Base-by-base conservation (phyloP, 2,329 filamentous ascomycete species). In the Monosporascus sp. region DNA sequence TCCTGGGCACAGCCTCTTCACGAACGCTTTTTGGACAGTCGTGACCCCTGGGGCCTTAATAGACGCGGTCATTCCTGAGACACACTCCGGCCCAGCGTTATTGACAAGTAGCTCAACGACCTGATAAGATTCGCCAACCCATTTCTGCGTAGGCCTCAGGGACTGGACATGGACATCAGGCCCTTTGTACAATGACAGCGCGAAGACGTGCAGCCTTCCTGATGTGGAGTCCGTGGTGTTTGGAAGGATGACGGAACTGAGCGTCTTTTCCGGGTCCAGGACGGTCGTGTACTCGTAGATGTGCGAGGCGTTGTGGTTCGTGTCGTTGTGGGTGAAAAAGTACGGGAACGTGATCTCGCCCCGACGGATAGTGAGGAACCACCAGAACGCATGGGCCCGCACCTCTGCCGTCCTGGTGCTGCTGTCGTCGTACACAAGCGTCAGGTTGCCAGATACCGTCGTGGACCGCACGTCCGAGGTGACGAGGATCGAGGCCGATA, bases 341-440 rank as follows among this genome's bases (percentile, higher is more conserved):
- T 62, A 67, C 0, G 75, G 74, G 50, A 72, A 72, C 24, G 76
- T 67, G 51, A 79, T 67, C 51, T 77, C 73, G 45, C 77, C 77
- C 15, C 70, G 69, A 50, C 74, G 72, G 56, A 77, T 71, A 9
- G 73, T 72, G 49, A 77, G 61, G 59, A 71, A 76, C 48, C 67
- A 72, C 62, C 68, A 76, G 67, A 70, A 78, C 5, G 72, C 70
- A 31, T 72, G 68, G 1, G 70, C 70, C n/a, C 74, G 72, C 36
- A 78, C 60, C 61, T 78, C 74, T 17, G 69, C 67, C 17, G 60
- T 54, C 15, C 72, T 71, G 1, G 65, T 70, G 24, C 65, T 72
- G 51, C 69, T 68, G 57, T 78, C 76, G 0, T 66, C 58, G 55
- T 77, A 79, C 6, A 59, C 58, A 47, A 76, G 72, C 0, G 72